Percentiles rank a stretch among this genome's conserved stretches.
phyloP scores from a whole-genome alignment of 257 asterid genomes.

The Marsdenia floribunda region DNA sequence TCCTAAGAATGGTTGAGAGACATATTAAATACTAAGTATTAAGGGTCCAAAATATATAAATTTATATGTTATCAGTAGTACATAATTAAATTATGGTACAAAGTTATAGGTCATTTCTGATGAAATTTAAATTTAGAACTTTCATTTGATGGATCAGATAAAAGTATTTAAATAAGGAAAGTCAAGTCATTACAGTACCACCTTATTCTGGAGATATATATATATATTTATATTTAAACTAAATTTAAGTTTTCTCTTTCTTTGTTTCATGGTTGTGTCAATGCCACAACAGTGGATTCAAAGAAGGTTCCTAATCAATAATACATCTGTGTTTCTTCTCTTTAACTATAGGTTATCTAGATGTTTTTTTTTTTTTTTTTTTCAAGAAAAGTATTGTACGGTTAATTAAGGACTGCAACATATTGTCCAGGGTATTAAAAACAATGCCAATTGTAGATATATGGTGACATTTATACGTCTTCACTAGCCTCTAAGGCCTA shows the following conservation, averaged over 20 bases:
- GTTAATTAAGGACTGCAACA: background rate
- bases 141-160: too few relatives aligned
- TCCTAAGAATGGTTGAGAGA: too few relatives aligned
- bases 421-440: background rate
- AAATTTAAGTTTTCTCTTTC: too few relatives aligned
- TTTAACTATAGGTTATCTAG: conserved; percentile 8
- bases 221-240: background rate
- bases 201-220: too few relatives aligned
- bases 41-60: too few relatives aligned
- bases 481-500: background rate
- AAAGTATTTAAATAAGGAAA: too few relatives aligned
- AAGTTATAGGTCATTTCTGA: too few relatives aligned
- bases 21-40: too few relatives aligned
- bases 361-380: background rate
- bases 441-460: conserved; percentile 6
- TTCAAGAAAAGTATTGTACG: background rate
- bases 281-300: conserved; percentile 2
- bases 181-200: too few relatives aligned
- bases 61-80: too few relatives aligned
- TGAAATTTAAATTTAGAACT: too few relatives aligned
- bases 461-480: background rate
- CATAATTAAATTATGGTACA: too few relatives aligned
- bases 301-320: conserved; percentile 10
- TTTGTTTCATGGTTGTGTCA: background rate
- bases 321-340: background rate